These are phyloP conservation scores for Colletotrichum karsti DNA, from an alignment of 2,329 filamentous ascomycete species.

Conservation along the genomic window DNA sequence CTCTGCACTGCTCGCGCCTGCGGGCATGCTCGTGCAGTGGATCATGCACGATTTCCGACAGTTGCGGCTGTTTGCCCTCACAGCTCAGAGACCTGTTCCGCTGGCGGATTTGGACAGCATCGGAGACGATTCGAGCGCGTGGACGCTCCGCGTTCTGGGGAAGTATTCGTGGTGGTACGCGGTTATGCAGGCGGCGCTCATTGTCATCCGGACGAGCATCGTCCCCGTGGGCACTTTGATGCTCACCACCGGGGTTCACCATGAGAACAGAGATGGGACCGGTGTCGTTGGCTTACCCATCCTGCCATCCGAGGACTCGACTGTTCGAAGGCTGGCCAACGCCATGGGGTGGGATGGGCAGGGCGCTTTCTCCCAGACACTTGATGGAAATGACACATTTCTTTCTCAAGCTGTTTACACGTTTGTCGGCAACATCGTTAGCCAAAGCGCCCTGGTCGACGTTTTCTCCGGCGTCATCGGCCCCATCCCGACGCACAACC, in stretches of 20 bases:
- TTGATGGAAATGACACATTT: neutral
- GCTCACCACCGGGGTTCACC: neutral
- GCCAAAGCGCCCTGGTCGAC: conserved; percentile 14
- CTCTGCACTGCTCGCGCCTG: conserved; percentile 5
- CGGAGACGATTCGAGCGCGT: conserved; percentile 14
- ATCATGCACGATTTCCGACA: conserved; percentile 20
- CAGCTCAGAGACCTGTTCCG: conserved; percentile 1
- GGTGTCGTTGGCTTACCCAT: neutral
- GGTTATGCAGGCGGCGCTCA: conserved; percentile 6
- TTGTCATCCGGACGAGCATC: conserved; percentile 7
- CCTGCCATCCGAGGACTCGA: neutral
- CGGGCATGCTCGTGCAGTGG: conserved; percentile 20
- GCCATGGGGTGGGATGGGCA: conserved; percentile 13
- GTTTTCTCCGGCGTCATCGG: conserved; percentile 7
- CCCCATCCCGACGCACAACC: conserved; percentile 3
- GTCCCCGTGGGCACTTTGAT: conserved; percentile 14
- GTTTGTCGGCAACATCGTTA: conserved; percentile 11
- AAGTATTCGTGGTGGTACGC: conserved; percentile 16
- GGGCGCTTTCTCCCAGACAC: neutral
- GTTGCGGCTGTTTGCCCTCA: conserved; percentile 8
- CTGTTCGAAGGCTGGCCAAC: neutral
- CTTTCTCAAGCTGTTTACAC: neutral
- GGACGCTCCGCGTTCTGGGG: neutral
- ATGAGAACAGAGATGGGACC: neutral
- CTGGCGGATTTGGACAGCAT: conserved; percentile 10